Evolutionary conservation across 2,329 filamentous ascomycete genomes (phyloP), one percentile per base, ranked within the genome.

Genomic region (Botryosphaeria dothidea): DNA sequence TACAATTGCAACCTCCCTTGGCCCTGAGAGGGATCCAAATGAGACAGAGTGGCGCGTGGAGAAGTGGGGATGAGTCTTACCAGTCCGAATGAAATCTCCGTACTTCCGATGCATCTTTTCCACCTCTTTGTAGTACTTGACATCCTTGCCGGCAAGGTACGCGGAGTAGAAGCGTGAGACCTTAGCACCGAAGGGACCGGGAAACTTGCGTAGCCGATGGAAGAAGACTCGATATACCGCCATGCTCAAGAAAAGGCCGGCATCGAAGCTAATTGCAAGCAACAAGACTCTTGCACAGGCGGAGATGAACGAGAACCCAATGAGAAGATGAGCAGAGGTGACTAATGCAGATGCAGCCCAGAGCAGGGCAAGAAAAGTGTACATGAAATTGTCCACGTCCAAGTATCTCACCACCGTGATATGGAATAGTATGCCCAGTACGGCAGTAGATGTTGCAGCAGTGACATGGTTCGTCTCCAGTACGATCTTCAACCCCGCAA

Each of bases 311-410:
- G 38, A 41, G 17, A n/a, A 15, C 9, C 38, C 38, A 17, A n/a
- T 17, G 38, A 41, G 15, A 4, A 41, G 15, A 13, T 41, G 17
- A 2, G 17, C 17, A 1, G 6, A 41, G 9, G 38, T n/a, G n/a
- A n/a, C 38, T 13, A 41, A 13, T 7, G 38, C 17, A n/a, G 19
- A 3, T 9, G 43, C n/a, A 4, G 17, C 8, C n/a, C 21, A 23
- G 6, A 82, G 71, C 86, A 86, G 72, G 87, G 85, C 85, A 87
- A 46, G 43, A 23, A 41, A 17, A 5, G 38, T 41, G 5, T 41
- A 41, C 9, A 41, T 87, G 69, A 83, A 87, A 70, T 87, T 85
- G 66, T 85, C 82, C 62, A 87, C 82, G 2, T 41, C 38, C 38
- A 41, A 15, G 38, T 11, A 13, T n/a, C 38, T 7, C 38, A 41